Percentiles rank a stretch among this genome's conserved stretches.
These are phyloP conservation scores for Cyberlindnera mississippiensis DNA, from an alignment of 805 yeast genomes.

Conservation along the genomic window DNA sequence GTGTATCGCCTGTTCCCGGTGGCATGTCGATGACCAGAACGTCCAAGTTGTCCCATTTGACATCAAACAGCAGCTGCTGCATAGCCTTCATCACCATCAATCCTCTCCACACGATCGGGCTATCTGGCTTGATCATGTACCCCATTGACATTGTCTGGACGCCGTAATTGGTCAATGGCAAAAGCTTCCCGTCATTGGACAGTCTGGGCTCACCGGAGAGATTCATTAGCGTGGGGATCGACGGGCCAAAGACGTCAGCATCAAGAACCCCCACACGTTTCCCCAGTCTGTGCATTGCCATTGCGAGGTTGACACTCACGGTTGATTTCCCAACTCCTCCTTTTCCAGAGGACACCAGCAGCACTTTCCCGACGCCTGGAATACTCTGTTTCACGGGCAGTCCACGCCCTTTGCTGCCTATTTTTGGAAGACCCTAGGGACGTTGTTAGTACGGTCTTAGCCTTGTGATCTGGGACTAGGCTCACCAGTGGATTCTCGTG, in stretches of 20 bases:
- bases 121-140: slow-evolving; percentile 59
- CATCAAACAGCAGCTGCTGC: slow-evolving; percentile 80
- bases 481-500: slow-evolving; percentile 57
- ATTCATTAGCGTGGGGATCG: slow-evolving; percentile 69
- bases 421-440: slow-evolving; percentile 23
- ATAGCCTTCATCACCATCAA: slow-evolving; percentile 83
- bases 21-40: slow-evolving; percentile 79
- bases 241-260: slow-evolving; percentile 83
- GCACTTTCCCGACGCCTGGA: slow-evolving; percentile 55
- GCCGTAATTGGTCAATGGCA: slow-evolving; percentile 72
- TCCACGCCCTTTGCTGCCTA: slow-evolving; percentile 40
- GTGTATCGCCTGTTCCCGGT: slow-evolving; percentile 90
- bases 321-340: slow-evolving; percentile 93
- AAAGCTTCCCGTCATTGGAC: slow-evolving; percentile 45
- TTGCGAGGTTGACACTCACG: slow-evolving; percentile 58
- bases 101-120: slow-evolving; percentile 83
- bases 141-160: slow-evolving; percentile 90
- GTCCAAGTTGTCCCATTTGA: slow-evolving; percentile 68
- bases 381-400: slow-evolving; percentile 53
- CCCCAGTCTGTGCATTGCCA: slow-evolving; percentile 51
- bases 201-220: slow-evolving; percentile 67
- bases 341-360: slow-evolving; percentile 70
- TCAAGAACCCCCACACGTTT: slow-evolving; percentile 67
- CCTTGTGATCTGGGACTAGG: slow-evolving; percentile 11
- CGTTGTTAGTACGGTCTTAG: background rate